Percentiles rank a stretch among this genome's conserved stretches.
Conservation (phyloP, 2,329 filamentous ascomycete species). For the Aspergillus carbonarius region DNA sequence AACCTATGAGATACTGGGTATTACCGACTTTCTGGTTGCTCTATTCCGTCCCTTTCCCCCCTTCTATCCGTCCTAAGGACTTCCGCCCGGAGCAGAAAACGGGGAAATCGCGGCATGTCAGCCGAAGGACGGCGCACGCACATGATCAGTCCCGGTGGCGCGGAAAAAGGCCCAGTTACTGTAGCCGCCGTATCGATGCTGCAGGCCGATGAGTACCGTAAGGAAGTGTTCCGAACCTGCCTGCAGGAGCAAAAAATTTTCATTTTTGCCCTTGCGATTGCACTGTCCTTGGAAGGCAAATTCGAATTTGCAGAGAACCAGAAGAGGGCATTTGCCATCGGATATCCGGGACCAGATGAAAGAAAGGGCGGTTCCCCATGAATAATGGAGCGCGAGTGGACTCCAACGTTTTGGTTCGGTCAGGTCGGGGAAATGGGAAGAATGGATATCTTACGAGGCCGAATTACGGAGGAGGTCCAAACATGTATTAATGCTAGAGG, state of each 20-base stretch:
- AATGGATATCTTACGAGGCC: slow-evolving; percentile 3
- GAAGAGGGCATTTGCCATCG: slow-evolving; percentile 23
- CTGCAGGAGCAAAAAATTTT: background rate
- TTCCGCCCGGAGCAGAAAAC: slow-evolving; percentile 4
- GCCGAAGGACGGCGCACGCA: slow-evolving; percentile 10
- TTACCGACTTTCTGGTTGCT: background rate
- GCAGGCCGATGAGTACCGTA: background rate
- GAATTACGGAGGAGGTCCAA: slow-evolving; percentile 2
- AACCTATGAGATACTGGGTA: background rate
- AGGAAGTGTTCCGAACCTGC: background rate
- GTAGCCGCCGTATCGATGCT: background rate
- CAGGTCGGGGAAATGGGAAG: slow-evolving; percentile 11
- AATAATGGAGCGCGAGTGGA: slow-evolving; percentile 22
- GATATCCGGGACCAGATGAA: slow-evolving; percentile 28
- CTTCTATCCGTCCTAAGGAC: background rate
- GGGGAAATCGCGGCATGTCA: slow-evolving; percentile 7
- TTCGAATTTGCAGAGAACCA: background rate
- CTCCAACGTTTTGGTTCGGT: slow-evolving; percentile 16
- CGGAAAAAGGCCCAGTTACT: background rate
- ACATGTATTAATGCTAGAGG: background rate
- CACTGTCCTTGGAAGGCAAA: background rate
- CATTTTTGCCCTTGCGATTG: background rate
- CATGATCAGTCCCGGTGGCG: slow-evolving; percentile 2
- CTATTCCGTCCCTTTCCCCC: background rate
- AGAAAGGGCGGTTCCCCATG: slow-evolving; percentile 29